These are phyloP conservation scores for Pinus taeda DNA, from an alignment of 75 land plant genomes.

Conservation along the genomic window DNA sequence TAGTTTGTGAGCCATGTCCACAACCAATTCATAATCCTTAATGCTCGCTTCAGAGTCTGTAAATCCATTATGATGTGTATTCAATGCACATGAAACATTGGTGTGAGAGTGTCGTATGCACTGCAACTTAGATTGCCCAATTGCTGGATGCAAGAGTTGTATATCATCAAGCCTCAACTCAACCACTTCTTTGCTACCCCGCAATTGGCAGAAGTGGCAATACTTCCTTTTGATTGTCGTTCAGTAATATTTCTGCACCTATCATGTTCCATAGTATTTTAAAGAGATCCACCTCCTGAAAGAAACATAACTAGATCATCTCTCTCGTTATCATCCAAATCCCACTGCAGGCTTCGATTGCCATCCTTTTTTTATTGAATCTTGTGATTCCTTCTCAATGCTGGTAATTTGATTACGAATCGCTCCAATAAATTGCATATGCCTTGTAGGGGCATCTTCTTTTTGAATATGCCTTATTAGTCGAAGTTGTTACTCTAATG, in stretches of 20 bases:
- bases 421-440: conserved; percentile 50
- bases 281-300: conserved; percentile 16
- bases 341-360: conserved; percentile 6
- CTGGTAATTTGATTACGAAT: conserved; percentile 43
- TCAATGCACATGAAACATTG: background rate
- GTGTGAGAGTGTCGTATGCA: background rate
- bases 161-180: background rate
- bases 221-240: background rate
- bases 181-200: background rate
- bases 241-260: background rate
- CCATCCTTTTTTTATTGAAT: conserved; percentile 13
- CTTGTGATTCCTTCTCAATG: conserved; percentile 30
- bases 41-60: background rate
- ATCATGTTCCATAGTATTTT: background rate
- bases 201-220: background rate
- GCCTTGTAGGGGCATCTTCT: conserved; percentile 38
- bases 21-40: background rate
- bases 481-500: conserved; percentile 14
- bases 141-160: background rate
- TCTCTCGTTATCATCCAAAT: conserved; percentile 34
- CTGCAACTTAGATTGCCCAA: conserved; percentile 1
- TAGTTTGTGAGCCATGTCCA: background rate
- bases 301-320: conserved; percentile 43
- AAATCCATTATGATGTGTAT: background rate
- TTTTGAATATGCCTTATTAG: conserved; percentile 18